Base-by-base conservation (phyloP, 371 early-diverging fungal genomes). In the Actinomucor elegans region DNA sequence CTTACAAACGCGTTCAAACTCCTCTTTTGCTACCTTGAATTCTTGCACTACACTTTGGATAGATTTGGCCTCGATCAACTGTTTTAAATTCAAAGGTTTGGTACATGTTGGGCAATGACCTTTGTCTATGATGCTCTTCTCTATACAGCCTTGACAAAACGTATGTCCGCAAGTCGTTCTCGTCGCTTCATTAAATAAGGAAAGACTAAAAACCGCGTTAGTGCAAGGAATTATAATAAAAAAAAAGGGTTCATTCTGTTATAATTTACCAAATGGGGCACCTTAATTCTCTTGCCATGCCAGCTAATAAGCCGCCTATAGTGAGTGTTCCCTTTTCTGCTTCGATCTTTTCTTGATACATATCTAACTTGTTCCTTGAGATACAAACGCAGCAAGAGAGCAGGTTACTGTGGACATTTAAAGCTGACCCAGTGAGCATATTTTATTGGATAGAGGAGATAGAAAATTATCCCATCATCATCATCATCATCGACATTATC, bases 71-170 rank as follows among this genome's bases (percentile, higher is more conserved):
- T 18, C 15, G 9, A 48, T 15, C 26, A 49, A 32, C 7, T 54
- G 46, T 1, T 46, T 32, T 4, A 10, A 2, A 0, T 1, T 35
- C 5, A 27, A 2, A 8, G 14, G 10, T 17, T 42, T 33, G 21
- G 28, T 49, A 34, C 57, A 56, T 0, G 41, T 11, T 18, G 57
- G 57, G 29, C 57, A 56, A 2, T 5, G 26, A 3, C 11, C 11
- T 12, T 43, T 43, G 1, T 47, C 27, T 2, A 3, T 17, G 5
- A 55, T 24, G 3, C 33, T 18, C 27, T 29, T 10, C 24, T 5
- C n/a, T 31, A 56, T 56, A 21, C 57, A 56, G 0, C 17, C 6
- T 15, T 29, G 40, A 48, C 57, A 56, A 24, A 56, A 56, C 11
- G 41, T 41, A 43, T 56, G 57, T 9, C 48, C 43, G 23, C 57